phyloP scores from a whole-genome alignment of 345 rosid species.

The Citrus medica region DNA sequence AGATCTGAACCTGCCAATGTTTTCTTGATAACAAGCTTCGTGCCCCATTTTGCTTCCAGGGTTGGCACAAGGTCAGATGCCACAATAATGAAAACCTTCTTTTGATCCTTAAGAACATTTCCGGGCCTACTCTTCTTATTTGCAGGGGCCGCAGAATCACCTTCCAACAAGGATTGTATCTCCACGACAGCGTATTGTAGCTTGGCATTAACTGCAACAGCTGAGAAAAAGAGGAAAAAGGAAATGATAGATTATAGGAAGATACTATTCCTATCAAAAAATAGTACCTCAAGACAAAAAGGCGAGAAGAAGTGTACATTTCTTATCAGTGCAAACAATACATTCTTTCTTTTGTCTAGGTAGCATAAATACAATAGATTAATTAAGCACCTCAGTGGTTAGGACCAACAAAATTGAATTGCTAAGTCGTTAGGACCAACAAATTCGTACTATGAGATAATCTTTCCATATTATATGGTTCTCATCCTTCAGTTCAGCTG shows the following conservation, averaged over 20 bases:
- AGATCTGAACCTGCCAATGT: slow-evolving; percentile 74
- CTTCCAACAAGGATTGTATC: slow-evolving; percentile 45
- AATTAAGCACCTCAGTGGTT: neutral
- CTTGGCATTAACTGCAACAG: slow-evolving; percentile 90
- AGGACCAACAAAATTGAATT: neutral
- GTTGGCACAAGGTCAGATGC: slow-evolving; percentile 84
- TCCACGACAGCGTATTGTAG: slow-evolving; percentile 87
- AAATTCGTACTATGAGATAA: neutral
- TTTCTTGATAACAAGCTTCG: slow-evolving; percentile 63
- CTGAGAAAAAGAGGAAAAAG: slow-evolving; percentile 32
- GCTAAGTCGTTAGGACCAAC: neutral
- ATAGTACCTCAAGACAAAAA: neutral
- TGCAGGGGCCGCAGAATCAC: slow-evolving; percentile 34
- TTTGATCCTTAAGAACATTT: slow-evolving; percentile 58
- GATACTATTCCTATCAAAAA: neutral
- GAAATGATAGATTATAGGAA: neutral
- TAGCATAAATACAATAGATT: neutral
- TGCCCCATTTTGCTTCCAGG: slow-evolving; percentile 78
- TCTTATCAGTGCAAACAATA: neutral
- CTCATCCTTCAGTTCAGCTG: neutral
- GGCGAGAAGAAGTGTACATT: neutral
- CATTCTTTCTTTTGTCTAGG: neutral
- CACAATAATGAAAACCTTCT: slow-evolving; percentile 56
- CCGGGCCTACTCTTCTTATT: slow-evolving; percentile 56
- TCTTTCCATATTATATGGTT: neutral